Base-by-base conservation (phyloP, 345 rosid genomes). In the Citrus reticulata region DNA sequence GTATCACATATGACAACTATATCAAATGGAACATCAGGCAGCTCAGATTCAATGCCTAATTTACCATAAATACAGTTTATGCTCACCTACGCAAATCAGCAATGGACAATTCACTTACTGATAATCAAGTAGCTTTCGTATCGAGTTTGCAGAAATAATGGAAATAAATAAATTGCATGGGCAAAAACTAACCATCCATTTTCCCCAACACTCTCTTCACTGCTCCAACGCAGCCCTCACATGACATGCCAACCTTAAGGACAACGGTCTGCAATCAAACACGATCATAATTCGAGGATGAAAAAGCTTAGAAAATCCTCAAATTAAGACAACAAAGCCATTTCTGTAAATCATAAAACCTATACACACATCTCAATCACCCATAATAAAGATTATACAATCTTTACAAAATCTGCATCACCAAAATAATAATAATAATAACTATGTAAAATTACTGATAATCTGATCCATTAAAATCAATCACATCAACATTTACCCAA, bases 181-280 rank as follows among this genome's bases (percentile, higher is more conserved):
- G 54, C 16, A 67, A 19, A 6, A 68, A 77, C 87, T 29, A 57
- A 93, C 98, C 97, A 86, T 95, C 91, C 97, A 95, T 90, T 84
- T 93, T 93, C 11, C 90, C 93, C 57, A 93, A 79, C 73, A 93
- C 98, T 86, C 98, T 86, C 83, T 87, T 90, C 76, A 95, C 97
- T 73, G 98, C 93, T 68, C 97, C 98, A 6, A 81, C 87, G 7
- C 97, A 93, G 80, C 97, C 97, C 66, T 86, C 81, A 8, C 97
- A 95, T 75, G 98, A 85, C 98, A 95, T 93, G 22, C 87, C 93
- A 78, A 93, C 98, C 86, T 87, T 91, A 51, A 93, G 91, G 77
- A 93, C 91, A 74, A 89, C 92, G 14, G 93, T 93, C 97, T 95
- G 91, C 78, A 81, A 75, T 59, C 66, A 80, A 81, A 71, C 77